phyloP scores from a whole-genome alignment of 768 basidiomycete species.

The Suillus weaverae region DNA sequence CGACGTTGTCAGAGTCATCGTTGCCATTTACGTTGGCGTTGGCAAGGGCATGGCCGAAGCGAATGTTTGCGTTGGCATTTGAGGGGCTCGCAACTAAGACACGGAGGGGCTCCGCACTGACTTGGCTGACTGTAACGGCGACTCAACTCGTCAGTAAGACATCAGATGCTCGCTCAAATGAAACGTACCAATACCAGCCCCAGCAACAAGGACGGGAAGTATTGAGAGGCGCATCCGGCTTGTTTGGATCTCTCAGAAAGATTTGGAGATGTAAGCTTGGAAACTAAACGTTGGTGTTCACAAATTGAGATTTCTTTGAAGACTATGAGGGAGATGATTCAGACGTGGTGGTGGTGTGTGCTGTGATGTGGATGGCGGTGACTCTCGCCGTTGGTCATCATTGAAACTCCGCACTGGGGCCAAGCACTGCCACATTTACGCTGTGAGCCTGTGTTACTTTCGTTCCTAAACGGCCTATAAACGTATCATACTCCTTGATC shows the following conservation, averaged over 20 bases:
- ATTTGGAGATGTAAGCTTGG: neutral
- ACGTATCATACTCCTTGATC: too few relatives aligned
- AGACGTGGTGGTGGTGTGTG: neutral
- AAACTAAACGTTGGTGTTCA: neutral
- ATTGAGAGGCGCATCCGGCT: slow-evolving; percentile 39
- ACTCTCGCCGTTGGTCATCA: neutral
- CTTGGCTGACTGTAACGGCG: slow-evolving; percentile 32
- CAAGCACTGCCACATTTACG: neutral
- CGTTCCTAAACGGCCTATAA: neutral
- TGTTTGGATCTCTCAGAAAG: neutral
- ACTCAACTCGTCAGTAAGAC: neutral
- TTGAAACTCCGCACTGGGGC: neutral
- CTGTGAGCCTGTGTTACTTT: neutral
- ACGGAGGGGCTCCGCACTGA: slow-evolving; percentile 51
- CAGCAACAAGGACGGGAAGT: slow-evolving; percentile 38
- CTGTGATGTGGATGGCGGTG: neutral
- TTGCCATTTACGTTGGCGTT: slow-evolving; percentile 31
- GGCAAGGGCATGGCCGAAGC: slow-evolving; percentile 39
- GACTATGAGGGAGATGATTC: neutral
- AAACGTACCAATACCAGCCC: slow-evolving; percentile 34
- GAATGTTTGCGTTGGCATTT: slow-evolving; percentile 33
- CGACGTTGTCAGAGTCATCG: slow-evolving; percentile 23
- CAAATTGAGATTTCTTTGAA: neutral
- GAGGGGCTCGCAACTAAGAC: slow-evolving; percentile 39
- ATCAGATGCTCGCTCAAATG: neutral